phyloP scores from a whole-genome alignment of 148 eudicot species.

The Vaccinium darrowii region DNA sequence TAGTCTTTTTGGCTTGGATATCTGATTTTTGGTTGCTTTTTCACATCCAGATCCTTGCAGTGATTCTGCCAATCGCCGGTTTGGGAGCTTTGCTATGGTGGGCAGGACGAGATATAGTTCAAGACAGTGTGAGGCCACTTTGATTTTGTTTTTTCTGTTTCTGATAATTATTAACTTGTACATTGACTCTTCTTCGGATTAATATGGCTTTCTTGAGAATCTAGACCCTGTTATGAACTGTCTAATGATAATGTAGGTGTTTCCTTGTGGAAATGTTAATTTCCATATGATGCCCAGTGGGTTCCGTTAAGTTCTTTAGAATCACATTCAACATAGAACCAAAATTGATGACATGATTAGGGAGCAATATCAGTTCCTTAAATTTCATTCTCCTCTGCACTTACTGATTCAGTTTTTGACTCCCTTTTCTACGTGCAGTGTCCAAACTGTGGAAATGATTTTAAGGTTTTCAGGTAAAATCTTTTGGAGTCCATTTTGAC shows the following conservation, averaged over 20 bases:
- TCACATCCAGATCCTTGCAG: constrained; percentile 62
- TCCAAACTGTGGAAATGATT: constrained; percentile 83
- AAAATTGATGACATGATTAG: background rate
- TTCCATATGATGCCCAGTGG: background rate
- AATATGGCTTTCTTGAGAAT: background rate
- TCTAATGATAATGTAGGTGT: background rate
- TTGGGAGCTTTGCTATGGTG: constrained; percentile 91
- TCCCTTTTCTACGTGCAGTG: constrained; percentile 57
- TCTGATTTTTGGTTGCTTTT: constrained; percentile 22
- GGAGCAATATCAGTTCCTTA: background rate
- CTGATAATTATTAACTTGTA: background rate
- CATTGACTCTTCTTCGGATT: background rate
- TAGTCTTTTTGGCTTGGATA: background rate
- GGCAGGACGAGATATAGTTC: constrained; percentile 81
- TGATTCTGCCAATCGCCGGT: constrained; percentile 70
- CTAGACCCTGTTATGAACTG: background rate
- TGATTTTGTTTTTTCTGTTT: background rate
- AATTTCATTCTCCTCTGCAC: background rate
- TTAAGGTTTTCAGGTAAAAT: constrained; percentile 83
- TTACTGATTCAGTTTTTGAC: constrained; percentile 4
- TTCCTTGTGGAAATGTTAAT: background rate
- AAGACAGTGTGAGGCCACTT: constrained; percentile 66
- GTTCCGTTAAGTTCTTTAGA: background rate
- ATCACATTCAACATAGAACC: background rate
- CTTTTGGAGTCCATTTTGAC: constrained; percentile 12